Percentiles rank a stretch among this genome's conserved stretches.
Conservation (phyloP, 169 alveolate genomes). For the Pseudocohnilembus persalinus region DNA sequence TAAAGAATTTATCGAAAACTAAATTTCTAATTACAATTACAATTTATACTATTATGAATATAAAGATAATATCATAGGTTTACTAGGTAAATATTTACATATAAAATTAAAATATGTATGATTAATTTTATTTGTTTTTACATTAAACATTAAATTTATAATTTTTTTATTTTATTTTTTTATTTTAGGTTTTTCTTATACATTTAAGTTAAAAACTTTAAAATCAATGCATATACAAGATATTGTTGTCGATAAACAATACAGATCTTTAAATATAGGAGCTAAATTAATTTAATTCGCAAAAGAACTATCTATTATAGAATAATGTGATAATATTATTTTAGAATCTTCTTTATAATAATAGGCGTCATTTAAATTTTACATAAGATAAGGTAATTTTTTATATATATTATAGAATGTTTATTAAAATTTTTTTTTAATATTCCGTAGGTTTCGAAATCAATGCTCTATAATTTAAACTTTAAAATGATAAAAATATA, state of each 20-base stretch:
- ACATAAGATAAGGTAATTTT: not conserved
- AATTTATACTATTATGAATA: too few relatives aligned
- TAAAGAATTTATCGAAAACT: too few relatives aligned
- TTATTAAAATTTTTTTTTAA: too few relatives aligned
- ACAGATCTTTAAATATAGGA: not conserved
- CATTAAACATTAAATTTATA: too few relatives aligned
- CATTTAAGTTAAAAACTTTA: not conserved
- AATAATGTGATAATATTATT: not conserved
- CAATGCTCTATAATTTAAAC: too few relatives aligned
- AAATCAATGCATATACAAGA: not conserved
- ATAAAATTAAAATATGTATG: too few relatives aligned
- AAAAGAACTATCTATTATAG: not conserved
- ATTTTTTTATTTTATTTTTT: too few relatives aligned
- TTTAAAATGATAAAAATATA: too few relatives aligned
- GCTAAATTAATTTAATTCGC: not conserved
- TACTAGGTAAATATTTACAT: not conserved
- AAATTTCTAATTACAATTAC: too few relatives aligned
- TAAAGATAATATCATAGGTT: not conserved
- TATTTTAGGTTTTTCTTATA: not conserved
- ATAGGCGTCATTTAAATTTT: not conserved
- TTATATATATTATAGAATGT: not conserved
- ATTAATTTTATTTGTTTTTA: too few relatives aligned
- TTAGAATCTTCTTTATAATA: not conserved
- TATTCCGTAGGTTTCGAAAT: too few relatives aligned
- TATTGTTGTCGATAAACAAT: not conserved